Base-by-base conservation (phyloP, 768 basidiomycete genomes). In the Boletus rufocinnamomeus region DNA sequence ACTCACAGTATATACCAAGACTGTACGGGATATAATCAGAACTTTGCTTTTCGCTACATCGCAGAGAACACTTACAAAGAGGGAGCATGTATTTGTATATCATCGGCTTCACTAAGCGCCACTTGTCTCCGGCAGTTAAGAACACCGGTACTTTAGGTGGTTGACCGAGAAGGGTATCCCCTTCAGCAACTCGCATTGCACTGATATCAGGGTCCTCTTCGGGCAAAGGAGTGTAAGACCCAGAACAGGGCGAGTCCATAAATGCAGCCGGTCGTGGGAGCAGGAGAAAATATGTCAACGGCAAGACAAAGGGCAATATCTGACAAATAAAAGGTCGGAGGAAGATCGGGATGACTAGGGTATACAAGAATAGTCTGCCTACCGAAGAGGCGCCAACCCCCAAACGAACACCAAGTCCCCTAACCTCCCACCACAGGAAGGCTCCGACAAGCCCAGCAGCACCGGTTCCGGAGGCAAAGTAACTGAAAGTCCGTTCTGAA, bases 381-480 rank as follows among this genome's bases (percentile, higher is more conserved):
- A 93, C 93, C 16, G 91, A 83, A 11, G 91, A 93, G 23, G 96
- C 66, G 2, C 92, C 91, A 25, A 98, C 85, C 2, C 95, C 97
- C 13, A 78, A 66, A 45, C 85, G 82, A 6, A 99, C 93, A 23
- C 97, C 96, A 0, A 96, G 74, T 2, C 84, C 83, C 21, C 97
- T 80, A 5, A 98, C 76, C 62, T 93, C 80, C 96, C 96, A 98
- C 97, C 97, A 98, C 14, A 97, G 68, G 40, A 90, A 89, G 0
- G 96, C 94, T 8, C 96, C 96, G 1, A 88, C 89, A 1, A 99
- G 83, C 0, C 96, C 96, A 0, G 96, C 96, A 6, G 90, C 93
- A 2, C 96, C 96, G 0, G 96, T 98, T 0, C 96, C 96, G 10
- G 89, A 88, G 8, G 95, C 88, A 73, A 98, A 99, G 67, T 94